These are phyloP conservation scores for Ustulina deusta DNA, from an alignment of 2,329 filamentous ascomycete species.

Conservation along the genomic window DNA sequence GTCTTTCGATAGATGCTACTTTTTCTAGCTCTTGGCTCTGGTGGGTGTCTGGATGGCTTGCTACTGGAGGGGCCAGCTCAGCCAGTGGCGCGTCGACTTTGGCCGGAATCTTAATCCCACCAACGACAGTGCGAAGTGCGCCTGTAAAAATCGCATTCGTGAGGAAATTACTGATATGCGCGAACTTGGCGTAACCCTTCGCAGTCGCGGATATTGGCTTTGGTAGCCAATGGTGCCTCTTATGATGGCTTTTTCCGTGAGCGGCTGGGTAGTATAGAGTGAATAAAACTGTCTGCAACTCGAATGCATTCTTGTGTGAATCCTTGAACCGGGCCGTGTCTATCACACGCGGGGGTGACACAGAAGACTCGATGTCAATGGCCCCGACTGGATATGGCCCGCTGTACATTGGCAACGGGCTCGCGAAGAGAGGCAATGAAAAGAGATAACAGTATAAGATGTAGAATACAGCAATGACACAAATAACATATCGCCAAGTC, in stretches of 20 bases:
- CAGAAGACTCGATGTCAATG: slow-evolving; percentile 59
- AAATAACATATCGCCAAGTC: slow-evolving; percentile 52
- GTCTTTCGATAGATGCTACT: slow-evolving; percentile 38
- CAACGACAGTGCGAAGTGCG: slow-evolving; percentile 57
- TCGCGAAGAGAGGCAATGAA: slow-evolving; percentile 58
- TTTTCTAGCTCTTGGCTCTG: slow-evolving; percentile 44
- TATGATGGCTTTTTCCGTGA: slow-evolving; percentile 42
- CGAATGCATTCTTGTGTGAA: slow-evolving; percentile 56
- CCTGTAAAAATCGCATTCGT: slow-evolving; percentile 58
- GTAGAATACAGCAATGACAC: slow-evolving; percentile 50
- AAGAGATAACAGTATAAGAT: slow-evolving; percentile 56
- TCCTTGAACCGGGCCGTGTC: slow-evolving; percentile 55
- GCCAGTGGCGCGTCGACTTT: slow-evolving; percentile 60
- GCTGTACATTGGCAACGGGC: slow-evolving; percentile 58
- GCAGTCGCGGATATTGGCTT: slow-evolving; percentile 59
- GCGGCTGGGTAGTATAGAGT: slow-evolving; percentile 62
- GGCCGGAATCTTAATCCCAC: slow-evolving; percentile 61
- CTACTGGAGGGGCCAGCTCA: slow-evolving; percentile 37
- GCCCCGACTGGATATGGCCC: slow-evolving; percentile 60
- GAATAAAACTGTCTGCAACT: slow-evolving; percentile 61
- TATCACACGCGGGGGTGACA: slow-evolving; percentile 46
- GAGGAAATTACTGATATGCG: slow-evolving; percentile 58
- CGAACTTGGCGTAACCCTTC: slow-evolving; percentile 61
- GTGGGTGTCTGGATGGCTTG: slow-evolving; percentile 42
- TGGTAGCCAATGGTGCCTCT: slow-evolving; percentile 60